phyloP scores from a whole-genome alignment of 1,139 yeast genomes.

The Blastobotrys aristatus region DNA sequence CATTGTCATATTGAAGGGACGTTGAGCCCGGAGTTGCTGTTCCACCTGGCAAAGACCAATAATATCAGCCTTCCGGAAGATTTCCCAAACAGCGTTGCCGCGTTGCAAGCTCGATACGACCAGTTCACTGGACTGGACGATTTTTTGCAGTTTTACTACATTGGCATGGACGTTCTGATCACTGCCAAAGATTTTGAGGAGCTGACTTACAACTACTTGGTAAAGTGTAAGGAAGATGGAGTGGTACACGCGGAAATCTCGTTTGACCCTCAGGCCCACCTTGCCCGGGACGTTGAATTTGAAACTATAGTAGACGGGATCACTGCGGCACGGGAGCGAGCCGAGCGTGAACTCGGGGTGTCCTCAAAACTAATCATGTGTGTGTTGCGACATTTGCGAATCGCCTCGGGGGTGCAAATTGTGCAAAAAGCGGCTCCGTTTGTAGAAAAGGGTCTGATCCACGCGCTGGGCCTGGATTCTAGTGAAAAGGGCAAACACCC shows the following conservation, averaged over 20 bases:
- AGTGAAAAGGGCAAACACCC: constrained; percentile 76
- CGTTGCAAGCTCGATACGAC: constrained; percentile 53
- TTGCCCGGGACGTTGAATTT: constrained; percentile 56
- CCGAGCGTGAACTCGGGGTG: constrained; percentile 53
- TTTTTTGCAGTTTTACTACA: constrained; percentile 69
- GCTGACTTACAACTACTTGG: constrained; percentile 69
- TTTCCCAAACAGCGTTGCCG: constrained; percentile 53
- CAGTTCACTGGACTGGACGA: constrained; percentile 65
- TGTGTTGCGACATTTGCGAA: constrained; percentile 66
- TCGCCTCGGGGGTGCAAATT: constrained; percentile 50
- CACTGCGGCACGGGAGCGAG: constrained; percentile 56
- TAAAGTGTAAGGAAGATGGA: constrained; percentile 56
- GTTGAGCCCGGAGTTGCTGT: constrained; percentile 62
- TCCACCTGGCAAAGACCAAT: constrained; percentile 59
- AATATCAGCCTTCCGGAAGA: constrained; percentile 49
- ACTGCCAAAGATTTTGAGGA: constrained; percentile 65
- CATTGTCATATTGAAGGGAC: constrained; percentile 82
- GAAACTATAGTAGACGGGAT: constrained; percentile 62
- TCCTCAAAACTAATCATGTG: constrained; percentile 74
- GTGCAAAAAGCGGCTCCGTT: constrained; percentile 48
- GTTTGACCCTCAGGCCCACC: constrained; percentile 81
- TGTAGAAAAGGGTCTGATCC: constrained; percentile 52
- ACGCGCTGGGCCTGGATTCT: constrained; percentile 74
- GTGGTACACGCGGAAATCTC: constrained; percentile 61
- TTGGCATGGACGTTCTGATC: constrained; percentile 69